Evolutionary conservation across 2,329 filamentous ascomycete species (phyloP), one percentile per base, ranked within the genome.

Genomic region (Aquanectria penicillioides): DNA sequence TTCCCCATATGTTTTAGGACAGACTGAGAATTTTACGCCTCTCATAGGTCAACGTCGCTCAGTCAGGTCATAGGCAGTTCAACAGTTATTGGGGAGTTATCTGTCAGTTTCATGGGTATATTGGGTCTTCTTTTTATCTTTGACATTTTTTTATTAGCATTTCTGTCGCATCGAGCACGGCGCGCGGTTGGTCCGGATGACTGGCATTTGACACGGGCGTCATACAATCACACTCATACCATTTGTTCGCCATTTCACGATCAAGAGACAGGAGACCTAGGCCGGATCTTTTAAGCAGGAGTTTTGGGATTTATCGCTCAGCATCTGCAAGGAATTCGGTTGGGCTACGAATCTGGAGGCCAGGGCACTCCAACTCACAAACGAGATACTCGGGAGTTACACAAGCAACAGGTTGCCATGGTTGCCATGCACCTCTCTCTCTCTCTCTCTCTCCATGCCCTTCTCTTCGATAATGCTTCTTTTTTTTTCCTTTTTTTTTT

Each of bases 1-100:
- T 69, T 66, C 63, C 66, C 63, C 56, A 28, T 46, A 33, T 29
- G 18, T 43, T 44, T 44, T 31, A 10, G 37, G 29, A 48, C 46
- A 43, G 5, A 36, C 46, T 44, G 31, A 46, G 50, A 44, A 25
- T 46, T 37, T 49, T 15, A 22, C 31, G 12, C 38, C 50, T 48
- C 8, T 31, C n/a, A 20, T 15, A 38, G 26, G 43, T 44, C 38
- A 46, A 51, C 44, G 43, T 52, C 43, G 40, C 29, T 25, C 22
- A 13, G 57, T 31, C 28, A 53, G 37, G 18, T 48, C 33, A 34
- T 56, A 56, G 52, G 57, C 65, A 22, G 18, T 28, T 55, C 37
- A 57, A 40, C 55, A 36, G 52, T 57, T 51, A 61, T 15, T 33
- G 46, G 36, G 36, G 25, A 23, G 36, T 41, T 41, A 28, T 33